Base-by-base conservation (phyloP, 306 rosid genomes). In the Cyclanthera cordifolia region DNA sequence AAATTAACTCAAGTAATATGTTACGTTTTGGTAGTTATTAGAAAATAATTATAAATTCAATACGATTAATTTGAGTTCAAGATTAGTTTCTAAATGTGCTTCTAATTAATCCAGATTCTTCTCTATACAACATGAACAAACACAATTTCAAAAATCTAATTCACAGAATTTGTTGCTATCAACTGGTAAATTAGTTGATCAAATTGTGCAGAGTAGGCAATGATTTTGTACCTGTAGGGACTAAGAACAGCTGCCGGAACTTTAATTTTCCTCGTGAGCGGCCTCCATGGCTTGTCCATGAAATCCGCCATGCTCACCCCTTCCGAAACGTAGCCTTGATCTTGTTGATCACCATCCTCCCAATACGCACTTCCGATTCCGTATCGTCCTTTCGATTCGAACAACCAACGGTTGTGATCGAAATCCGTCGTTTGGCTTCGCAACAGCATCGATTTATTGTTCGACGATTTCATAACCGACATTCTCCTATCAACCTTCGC, bases 221-320 rank as follows among this genome's bases (percentile, higher is more conserved):
- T n/a, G n/a, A 32, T 5, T 32, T 32, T 7, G 53, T 53, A 86
- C 96, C 96, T 85, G 76, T 90, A 90, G 79, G 96, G 96, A 75
- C 96, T 87, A 14, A 90, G 85, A 76, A 85, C 2, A 45, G 75
- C 90, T 0, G 89, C 79, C 2, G 84, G 83, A 50, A 90, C 53
- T 20, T 27, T 39, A 47, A 90, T 56, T 77, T 90, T 90, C 54
- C 96, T 76, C 23, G 96, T 87, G 39, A 90, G 79, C 30, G 96
- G 96, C 61, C 81, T 82, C 96, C 96, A 90, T 34, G 96, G 95
- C 80, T 85, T 90, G 71, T 90, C 95, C 90, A 87, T 74, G 24
- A 90, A 87, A 80, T 90, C 95, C 6, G 82, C 61, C 90, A 82
- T 81, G 68, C 85, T 85, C 82, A 87, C 75, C 8, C 83, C 87